Evolutionary conservation across 352 stramenopile genomes (phyloP).

Genomic region (Globisporangium cylindrosporum): DNA sequence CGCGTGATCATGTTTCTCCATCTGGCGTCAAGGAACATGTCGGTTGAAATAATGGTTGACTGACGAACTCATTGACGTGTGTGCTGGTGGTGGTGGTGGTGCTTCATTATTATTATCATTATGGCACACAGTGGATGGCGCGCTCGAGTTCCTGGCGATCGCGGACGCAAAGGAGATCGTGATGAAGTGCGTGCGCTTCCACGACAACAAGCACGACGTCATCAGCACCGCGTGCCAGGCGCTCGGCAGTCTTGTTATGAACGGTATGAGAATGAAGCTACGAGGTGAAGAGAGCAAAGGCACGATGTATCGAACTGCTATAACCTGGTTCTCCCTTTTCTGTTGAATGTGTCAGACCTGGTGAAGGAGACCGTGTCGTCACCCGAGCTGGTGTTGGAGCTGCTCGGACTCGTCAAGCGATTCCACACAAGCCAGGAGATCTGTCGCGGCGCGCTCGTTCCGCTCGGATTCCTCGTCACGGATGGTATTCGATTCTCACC

Average conservation of each 20-base stretch:
- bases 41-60: neutral
- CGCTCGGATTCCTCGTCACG: slow-evolving; percentile 66
- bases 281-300: no score
- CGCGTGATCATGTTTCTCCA: slow-evolving; percentile 1
- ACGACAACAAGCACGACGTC: slow-evolving; percentile 75
- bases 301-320: no score
- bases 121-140: slow-evolving; percentile 43
- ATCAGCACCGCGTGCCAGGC: slow-evolving; percentile 60
- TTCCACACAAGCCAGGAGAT: slow-evolving; percentile 52
- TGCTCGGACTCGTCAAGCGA: slow-evolving; percentile 53
- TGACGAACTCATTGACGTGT: neutral
- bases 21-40: neutral
- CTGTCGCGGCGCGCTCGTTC: slow-evolving; percentile 45
- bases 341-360: slow-evolving; percentile 32
- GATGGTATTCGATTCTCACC: slow-evolving; percentile 30
- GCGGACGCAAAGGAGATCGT: slow-evolving; percentile 54
- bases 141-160: slow-evolving; percentile 64
- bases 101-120: neutral
- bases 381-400: slow-evolving; percentile 43
- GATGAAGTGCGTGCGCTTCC: slow-evolving; percentile 71
- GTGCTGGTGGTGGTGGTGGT: neutral
- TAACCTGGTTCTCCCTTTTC: no score
- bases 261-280: slow-evolving; percentile 32
- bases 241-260: slow-evolving; percentile 69
- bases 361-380: slow-evolving; percentile 68